Percentiles rank a stretch among this genome's conserved stretches.
Evolutionary conservation across 306 rosid species (phyloP).

Genomic region (Pyrus bretschneideri): DNA sequence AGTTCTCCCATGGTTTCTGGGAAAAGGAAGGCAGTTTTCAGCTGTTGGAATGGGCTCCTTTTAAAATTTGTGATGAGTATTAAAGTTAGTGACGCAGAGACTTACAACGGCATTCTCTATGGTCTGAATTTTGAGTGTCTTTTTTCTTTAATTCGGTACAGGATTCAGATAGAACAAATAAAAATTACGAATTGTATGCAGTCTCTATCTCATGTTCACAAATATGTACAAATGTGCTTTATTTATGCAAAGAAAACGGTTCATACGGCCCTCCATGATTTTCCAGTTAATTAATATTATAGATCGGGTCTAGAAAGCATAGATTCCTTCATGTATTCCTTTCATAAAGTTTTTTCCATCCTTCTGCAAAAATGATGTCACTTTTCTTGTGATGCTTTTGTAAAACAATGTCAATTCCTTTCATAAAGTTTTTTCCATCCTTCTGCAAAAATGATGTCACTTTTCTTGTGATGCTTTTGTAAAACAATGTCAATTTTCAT

Average conservation of each 20-base stretch:
- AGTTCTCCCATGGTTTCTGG: background rate
- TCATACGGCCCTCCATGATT: background rate
- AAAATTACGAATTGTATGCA: background rate
- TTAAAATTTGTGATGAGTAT: background rate
- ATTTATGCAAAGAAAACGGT: background rate
- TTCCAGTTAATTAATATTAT: background rate
- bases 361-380: no score
- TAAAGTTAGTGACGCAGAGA: conserved; percentile 5
- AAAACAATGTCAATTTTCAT: background rate
- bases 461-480: background rate
- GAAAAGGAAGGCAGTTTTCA: background rate
- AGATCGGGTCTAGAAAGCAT: background rate
- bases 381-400: background rate
- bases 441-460: no score
- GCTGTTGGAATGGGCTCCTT: background rate
- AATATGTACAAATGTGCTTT: background rate
- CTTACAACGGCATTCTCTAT: background rate
- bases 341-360: no score
- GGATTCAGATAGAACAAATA: background rate
- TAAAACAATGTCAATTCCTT: background rate
- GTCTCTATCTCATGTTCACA: background rate
- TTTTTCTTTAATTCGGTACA: background rate
- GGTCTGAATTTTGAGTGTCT: background rate
- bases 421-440: no score
- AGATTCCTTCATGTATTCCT: background rate